These are phyloP conservation scores for Ceratobasidium papillatum DNA, from an alignment of 1,284 basidiomycete species.

Conservation along the genomic window DNA sequence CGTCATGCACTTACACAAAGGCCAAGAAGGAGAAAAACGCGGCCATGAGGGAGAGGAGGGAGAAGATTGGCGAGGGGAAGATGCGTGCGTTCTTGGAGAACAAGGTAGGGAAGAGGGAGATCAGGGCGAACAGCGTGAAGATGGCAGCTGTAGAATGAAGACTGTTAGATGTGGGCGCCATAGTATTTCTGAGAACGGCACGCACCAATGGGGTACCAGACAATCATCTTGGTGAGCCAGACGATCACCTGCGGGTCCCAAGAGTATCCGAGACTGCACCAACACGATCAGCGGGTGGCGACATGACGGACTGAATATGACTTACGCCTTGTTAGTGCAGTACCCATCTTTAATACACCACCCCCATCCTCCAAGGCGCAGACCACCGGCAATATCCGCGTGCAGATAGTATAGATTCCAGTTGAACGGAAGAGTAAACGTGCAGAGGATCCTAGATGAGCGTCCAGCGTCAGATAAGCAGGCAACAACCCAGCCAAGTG, in stretches of 20 bases:
- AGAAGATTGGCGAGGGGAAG: constrained; percentile 39
- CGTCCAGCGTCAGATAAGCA: constrained; percentile 4
- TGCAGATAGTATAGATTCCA: constrained; percentile 38
- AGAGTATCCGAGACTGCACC: constrained; percentile 22
- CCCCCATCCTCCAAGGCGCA: constrained; percentile 34
- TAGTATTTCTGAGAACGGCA: not conserved
- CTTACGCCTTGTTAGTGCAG: constrained; percentile 29
- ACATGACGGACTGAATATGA: not conserved
- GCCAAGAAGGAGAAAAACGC: constrained; percentile 37
- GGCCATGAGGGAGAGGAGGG: constrained; percentile 17
- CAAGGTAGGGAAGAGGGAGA: constrained; percentile 22
- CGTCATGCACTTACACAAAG: constrained; percentile 17
- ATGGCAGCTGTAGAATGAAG: constrained; percentile 3
- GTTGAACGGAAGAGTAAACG: constrained; percentile 27
- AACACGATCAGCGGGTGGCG: constrained; percentile 7
- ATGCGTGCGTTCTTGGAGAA: constrained; percentile 35
- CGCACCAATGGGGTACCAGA: constrained; percentile 38
- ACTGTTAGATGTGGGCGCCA: not conserved
- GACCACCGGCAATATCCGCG: constrained; percentile 30
- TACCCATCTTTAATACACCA: constrained; percentile 22
- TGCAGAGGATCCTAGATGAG: constrained; percentile 28
- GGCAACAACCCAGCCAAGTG: not conserved
- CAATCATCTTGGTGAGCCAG: constrained; percentile 40
- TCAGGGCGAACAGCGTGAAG: constrained; percentile 22
- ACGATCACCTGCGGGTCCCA: constrained; percentile 36